These are phyloP conservation scores for Heimioporus retisporus DNA, from an alignment of 1,284 basidiomycete genomes.

Conservation along the genomic window DNA sequence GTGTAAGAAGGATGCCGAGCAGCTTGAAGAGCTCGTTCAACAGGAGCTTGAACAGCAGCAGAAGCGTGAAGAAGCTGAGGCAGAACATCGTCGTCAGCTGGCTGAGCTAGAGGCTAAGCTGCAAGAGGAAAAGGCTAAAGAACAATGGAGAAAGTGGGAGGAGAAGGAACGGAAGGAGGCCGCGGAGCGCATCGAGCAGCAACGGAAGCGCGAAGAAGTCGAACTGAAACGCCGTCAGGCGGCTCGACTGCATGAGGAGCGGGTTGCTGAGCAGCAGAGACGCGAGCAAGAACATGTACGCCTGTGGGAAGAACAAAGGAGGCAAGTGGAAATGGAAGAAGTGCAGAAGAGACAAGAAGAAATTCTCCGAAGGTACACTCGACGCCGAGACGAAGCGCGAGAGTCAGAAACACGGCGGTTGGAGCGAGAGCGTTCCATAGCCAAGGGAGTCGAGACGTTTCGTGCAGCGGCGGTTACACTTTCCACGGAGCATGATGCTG, in stretches of 20 bases:
- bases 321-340: neutral
- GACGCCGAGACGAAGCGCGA: neutral
- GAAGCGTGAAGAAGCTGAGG: slow-evolving; percentile 17
- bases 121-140: neutral
- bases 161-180: too few species aligned
- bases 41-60: neutral
- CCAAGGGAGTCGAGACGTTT: neutral
- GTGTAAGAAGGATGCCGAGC: slow-evolving; percentile 16
- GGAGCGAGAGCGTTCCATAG: neutral
- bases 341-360: neutral
- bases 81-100: neutral
- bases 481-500: neutral
- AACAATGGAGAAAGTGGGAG: too few species aligned
- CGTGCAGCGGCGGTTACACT: slow-evolving; percentile 8
- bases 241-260: neutral
- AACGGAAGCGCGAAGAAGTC: too few species aligned
- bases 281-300: slow-evolving; percentile 2
- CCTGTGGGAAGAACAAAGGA: neutral
- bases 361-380: neutral
- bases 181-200: too few species aligned
- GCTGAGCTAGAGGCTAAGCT: slow-evolving; percentile 9
- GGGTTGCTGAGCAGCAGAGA: neutral
- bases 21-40: neutral
- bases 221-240: neutral
- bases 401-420: neutral